Base-by-base conservation (phyloP, 2,329 filamentous ascomycete genomes). In the Lachnellula hyalina region DNA sequence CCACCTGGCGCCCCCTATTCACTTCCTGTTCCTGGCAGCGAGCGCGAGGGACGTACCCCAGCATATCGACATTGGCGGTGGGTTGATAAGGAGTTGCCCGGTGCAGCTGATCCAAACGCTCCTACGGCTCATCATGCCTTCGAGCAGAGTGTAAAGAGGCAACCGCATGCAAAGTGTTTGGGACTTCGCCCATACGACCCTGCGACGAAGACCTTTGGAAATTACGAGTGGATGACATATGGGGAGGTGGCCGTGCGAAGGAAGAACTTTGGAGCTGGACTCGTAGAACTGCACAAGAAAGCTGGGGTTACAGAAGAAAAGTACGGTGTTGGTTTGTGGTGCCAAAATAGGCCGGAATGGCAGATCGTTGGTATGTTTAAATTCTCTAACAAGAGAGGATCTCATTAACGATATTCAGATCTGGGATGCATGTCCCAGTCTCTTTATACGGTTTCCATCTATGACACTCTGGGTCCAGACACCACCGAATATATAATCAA, bases 401-500 rank as follows among this genome's bases (percentile, higher is more conserved):
- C 60, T 64, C 50, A 65, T 47, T 36, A 28, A 51, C 28, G 23
- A 34, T 14, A 28, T 28, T 7, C 21, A 90, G 93, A 97, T 77
- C 76, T 97, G 67, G 94, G 84, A 40, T 86, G 89, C 69, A 84
- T 89, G 74, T 94, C 91, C 12, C 94, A 97, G 72, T 83, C 87
- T 7, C 82, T 97, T 32, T 97, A 81, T 74, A 89, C 87, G 21
- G 91, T 99, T 53, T 96, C 93, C 5, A 86, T 99, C 49, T 99
- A 99, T 76, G 94, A 97, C 72, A 96, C 93, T 12, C 82, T 99
- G 5, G 93, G 93, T 9, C 87, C 93, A 12, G 90, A 96, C 63
- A 84, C 92, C 2, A 92, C 89, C 54, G 91, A 97, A 74, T 97
- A 89, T 75, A 96, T 99, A 72, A 87, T 97, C 75, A 95, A 95